phyloP scores from a whole-genome alignment of 2,329 filamentous ascomycete genomes.

The Colletotrichum sp. region DNA sequence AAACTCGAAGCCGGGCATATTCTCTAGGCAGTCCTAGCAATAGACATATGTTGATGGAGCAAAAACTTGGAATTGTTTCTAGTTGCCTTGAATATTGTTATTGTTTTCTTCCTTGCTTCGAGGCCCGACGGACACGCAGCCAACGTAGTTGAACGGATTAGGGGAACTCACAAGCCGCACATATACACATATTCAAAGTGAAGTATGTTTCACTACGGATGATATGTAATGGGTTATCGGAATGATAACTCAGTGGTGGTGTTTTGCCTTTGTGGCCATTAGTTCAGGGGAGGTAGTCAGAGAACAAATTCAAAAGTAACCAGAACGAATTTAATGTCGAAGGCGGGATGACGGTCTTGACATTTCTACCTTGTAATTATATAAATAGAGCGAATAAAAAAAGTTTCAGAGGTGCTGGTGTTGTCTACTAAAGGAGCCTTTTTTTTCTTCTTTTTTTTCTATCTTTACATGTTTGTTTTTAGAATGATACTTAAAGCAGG shows the following conservation, averaged over 20 bases:
- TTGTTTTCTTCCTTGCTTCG: neutral
- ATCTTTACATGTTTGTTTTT: neutral
- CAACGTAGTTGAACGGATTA: neutral
- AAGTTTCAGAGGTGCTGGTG: rapidly evolving
- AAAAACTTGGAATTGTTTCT: neutral
- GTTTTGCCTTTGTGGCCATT: neutral
- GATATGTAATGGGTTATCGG: neutral
- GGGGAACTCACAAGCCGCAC: neutral
- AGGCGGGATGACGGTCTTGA: neutral
- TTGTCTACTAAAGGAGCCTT: rapidly evolving
- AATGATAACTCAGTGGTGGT: neutral
- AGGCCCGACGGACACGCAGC: neutral
- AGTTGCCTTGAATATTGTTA: neutral
- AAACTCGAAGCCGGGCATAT: neutral
- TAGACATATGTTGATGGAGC: neutral
- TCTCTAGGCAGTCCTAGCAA: neutral
- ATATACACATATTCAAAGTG: rapidly evolving
- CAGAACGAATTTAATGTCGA: neutral
- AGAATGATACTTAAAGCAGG: rapidly evolving
- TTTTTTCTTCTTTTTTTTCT: too few relatives aligned
- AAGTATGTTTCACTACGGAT: rapidly evolving
- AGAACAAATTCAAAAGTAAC: neutral
- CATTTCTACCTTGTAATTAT: rapidly evolving
- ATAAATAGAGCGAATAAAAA: rapidly evolving
- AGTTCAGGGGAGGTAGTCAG: neutral